Evolutionary conservation across 2,329 filamentous ascomycete species (phyloP).

Genomic region (Periconia macrospinosa): DNA sequence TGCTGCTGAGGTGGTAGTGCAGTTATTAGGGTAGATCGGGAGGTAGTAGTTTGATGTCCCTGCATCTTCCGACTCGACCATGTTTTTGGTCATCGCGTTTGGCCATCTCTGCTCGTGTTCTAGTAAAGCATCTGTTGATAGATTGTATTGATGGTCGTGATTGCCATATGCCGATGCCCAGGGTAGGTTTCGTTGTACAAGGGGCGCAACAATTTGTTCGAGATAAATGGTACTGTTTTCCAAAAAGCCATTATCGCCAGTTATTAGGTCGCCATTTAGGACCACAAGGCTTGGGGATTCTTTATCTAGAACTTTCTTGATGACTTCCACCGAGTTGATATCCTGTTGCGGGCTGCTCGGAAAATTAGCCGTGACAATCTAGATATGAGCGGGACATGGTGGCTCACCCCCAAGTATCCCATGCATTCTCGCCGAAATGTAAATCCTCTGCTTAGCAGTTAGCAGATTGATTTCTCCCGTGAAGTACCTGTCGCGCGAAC

Average conservation of each 20-base stretch:
- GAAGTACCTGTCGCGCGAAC: neutral
- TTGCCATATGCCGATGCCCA: slow-evolving; percentile 73
- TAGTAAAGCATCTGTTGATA: slow-evolving; percentile 43
- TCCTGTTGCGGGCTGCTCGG: slow-evolving; percentile 46
- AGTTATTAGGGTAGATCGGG: slow-evolving; percentile 42
- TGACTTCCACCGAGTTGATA: slow-evolving; percentile 56
- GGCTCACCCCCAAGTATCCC: slow-evolving; percentile 27
- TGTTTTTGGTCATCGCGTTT: slow-evolving; percentile 41
- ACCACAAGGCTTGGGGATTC: slow-evolving; percentile 64
- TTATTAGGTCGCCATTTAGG: slow-evolving; percentile 70
- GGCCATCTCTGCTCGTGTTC: slow-evolving; percentile 4
- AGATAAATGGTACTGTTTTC: slow-evolving; percentile 8
- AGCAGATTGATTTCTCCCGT: neutral
- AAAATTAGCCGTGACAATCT: neutral
- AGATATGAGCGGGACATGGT: slow-evolving; percentile 31
- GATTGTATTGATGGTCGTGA: slow-evolving; percentile 60
- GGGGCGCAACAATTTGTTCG: slow-evolving; percentile 29
- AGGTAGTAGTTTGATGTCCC: slow-evolving; percentile 55
- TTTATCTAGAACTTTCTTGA: slow-evolving; percentile 57
- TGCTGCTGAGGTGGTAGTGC: neutral
- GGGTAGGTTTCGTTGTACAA: slow-evolving; percentile 55
- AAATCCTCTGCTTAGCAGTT: slow-evolving; percentile 56
- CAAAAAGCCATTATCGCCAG: slow-evolving; percentile 53
- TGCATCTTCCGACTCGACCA: slow-evolving; percentile 40
- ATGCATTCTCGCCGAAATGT: slow-evolving; percentile 63